Base-by-base conservation (phyloP, 352 stramenopile species). In the Elongisporangium prolatum region DNA sequence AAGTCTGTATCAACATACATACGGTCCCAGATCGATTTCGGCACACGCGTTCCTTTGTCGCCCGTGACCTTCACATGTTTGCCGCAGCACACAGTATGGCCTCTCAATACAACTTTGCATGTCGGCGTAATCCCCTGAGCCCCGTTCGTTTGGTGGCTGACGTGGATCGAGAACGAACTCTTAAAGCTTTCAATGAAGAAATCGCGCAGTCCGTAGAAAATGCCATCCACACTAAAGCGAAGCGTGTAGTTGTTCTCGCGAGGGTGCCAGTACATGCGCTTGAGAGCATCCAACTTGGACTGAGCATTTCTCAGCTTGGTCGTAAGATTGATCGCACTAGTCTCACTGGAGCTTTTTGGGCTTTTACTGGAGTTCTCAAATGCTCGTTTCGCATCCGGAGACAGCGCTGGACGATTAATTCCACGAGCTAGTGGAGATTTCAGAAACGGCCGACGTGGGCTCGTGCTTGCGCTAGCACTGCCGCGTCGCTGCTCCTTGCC, bases 1-100 rank as follows among this genome's bases (percentile, higher is more conserved):
- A 89, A 89, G 57, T 90, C 76, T 2, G 80, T 79, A 52, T 90
- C 71, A 38, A 91, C 67, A 59, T 88, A 88, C 81, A 91, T 89
- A 22, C 72, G 67, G 22, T 87, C 75, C 83, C 83, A 93, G n/a
- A 89, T 69, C 6, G 80, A 85, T 52, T 91, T 91, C 3, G 83
- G 83, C 2, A 93, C 78, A 9, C 82, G 79, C 17, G 83, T 93
- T 5, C 80, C 83, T 48, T 84, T 88, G 40, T 93, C 83, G 10
- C 80, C 83, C 10, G 86, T 67, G 54, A 93, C 76, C 54, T 93
- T 93, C 13, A 90, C 77, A 53, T 89, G 81, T 22, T 89, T 88
- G 6, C 79, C 81, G 21, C 77, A 80, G 52, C 75, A 86, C 2
- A 89, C 74, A 0, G 74, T 82, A 58, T 88, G 79, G 34, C 81